These are phyloP conservation scores for Metschnikowia rubicola DNA, from an alignment of 805 yeast genomes.

Conservation along the genomic window DNA sequence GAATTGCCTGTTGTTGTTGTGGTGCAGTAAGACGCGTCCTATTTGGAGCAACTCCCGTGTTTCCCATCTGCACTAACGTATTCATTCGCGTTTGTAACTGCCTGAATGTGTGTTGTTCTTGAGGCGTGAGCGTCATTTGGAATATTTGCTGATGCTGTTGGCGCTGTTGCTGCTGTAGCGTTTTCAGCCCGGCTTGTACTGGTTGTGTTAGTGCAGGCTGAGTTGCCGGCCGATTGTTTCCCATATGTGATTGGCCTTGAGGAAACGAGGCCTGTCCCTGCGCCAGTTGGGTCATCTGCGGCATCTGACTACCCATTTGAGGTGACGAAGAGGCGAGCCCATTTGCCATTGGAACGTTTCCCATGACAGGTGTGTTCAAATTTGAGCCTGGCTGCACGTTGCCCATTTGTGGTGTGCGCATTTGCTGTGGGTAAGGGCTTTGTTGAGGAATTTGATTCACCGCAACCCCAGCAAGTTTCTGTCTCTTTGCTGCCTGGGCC, in stretches of 20 bases:
- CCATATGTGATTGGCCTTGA: constrained; percentile 2
- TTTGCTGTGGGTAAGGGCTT: constrained; percentile 6
- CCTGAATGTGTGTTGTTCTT: constrained; percentile 40
- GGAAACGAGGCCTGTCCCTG: constrained; percentile 8
- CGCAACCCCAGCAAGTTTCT: constrained; percentile 8
- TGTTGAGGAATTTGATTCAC: constrained; percentile 11
- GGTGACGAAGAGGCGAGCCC: constrained; percentile 12
- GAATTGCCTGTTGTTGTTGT: constrained; percentile 43
- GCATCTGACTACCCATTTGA: constrained; percentile 11
- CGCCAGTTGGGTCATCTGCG: constrained; percentile 10
- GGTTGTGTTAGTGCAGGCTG: constrained; percentile 11
- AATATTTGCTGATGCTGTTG: constrained; percentile 40
- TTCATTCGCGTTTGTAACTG: constrained; percentile 39
- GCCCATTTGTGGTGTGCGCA: constrained; percentile 15
- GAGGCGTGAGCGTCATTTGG: constrained; percentile 37
- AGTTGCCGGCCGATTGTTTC: constrained; percentile 12
- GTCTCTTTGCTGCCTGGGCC: constrained; percentile 16
- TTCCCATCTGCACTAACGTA: constrained; percentile 41
- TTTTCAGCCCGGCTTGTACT: constrained; percentile 10
- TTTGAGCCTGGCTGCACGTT: constrained; percentile 9
- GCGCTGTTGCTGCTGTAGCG: constrained; percentile 28
- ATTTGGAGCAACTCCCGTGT: constrained; percentile 42
- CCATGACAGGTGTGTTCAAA: constrained; percentile 15
- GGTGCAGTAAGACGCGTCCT: constrained; percentile 39
- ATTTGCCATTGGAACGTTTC: constrained; percentile 11